Evolutionary conservation across 768 basidiomycete genomes (phyloP), one percentile per base, ranked within the genome.

Genomic region (Lactarius pseudohatsudake): DNA sequence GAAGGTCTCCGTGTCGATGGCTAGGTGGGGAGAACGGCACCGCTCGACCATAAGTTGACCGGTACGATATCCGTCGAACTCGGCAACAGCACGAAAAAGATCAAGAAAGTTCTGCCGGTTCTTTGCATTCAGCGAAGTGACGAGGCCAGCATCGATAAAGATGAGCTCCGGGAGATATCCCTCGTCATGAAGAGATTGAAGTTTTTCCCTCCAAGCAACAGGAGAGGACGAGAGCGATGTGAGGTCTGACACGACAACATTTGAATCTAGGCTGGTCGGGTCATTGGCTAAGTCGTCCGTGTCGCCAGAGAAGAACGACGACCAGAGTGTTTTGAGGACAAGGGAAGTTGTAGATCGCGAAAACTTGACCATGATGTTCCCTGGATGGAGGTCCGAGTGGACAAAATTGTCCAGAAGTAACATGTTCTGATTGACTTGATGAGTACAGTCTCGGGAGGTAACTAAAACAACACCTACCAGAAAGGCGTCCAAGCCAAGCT

Each of bases 341-440:
- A 86, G 81, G 54, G 80, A 77, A 0, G 92, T 90, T 0, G 86
- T 84, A 10, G 90, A 94, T 75, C 91, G 92, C 74, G 86, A 89
- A 79, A 98, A 98, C 75, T 96, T 97, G 80, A 99, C 86, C 89
- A 97, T 92, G 77, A 98, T 96, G 75, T 98, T 98, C 36, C 96
- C 96, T 3, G 92, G 91, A 75, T 93, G 92, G 26, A 94, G 84
- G 74, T 94, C 92, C 4, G 91, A 83, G 75, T 98, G 97, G 11
- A 96, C 94, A 77, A 97, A 99, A 77, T 99, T 98, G 77, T 99
- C 97, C 55, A 99, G 81, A 1, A 99, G 81, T 22, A 99, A 86
- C 97, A 99, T 99, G 78, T 98, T 94, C 94, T 98, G 72, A 20
- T 41, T 36, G 22, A 41, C 69, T 8, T 45, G 61, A 53, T 73